A percentile compares a stretch with the other conserved stretches of the same genome.
Evolutionary conservation across 2,329 filamentous ascomycete species (phyloP).

Genomic region (Pseudogymnoascus pannorum): DNA sequence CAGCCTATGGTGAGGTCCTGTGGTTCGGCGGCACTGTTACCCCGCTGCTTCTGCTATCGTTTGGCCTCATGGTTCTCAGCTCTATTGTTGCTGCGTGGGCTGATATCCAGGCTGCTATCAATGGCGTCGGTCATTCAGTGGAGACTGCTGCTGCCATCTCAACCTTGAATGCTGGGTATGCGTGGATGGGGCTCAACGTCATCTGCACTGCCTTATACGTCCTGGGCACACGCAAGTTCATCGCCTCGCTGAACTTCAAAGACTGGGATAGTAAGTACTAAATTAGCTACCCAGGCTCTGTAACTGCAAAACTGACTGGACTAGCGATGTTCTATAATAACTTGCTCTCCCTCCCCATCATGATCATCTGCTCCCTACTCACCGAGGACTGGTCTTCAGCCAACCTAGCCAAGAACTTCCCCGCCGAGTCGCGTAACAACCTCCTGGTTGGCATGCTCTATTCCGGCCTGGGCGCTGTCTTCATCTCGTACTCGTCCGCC

Average conservation of each 20-base stretch:
- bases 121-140: slow-evolving; percentile 37
- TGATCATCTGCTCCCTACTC: slow-evolving; percentile 68
- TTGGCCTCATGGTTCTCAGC: slow-evolving; percentile 87
- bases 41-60: slow-evolving; percentile 75
- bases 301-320: not conserved
- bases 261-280: slow-evolving; percentile 82
- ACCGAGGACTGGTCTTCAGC: slow-evolving; percentile 81
- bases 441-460: slow-evolving; percentile 82
- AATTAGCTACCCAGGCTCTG: too few relatives aligned
- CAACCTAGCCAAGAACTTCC: slow-evolving; percentile 82
- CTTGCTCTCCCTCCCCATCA: slow-evolving; percentile 81
- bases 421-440: slow-evolving; percentile 61
- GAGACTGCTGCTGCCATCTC: slow-evolving; percentile 68
- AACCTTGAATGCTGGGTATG: slow-evolving; percentile 81
- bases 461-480: slow-evolving; percentile 80
- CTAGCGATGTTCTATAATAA: slow-evolving; percentile 99
- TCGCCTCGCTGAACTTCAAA: slow-evolving; percentile 97
- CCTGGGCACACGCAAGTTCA: slow-evolving; percentile 86
- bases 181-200: slow-evolving; percentile 94
- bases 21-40: slow-evolving; percentile 91
- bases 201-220: slow-evolving; percentile 82
- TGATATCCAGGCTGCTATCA: slow-evolving; percentile 77
- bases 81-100: slow-evolving; percentile 90
- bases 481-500: slow-evolving; percentile 96
- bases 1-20: slow-evolving; percentile 89